phyloP scores from a whole-genome alignment of 768 basidiomycete genomes.

The Candolleomyces efflorescens region DNA sequence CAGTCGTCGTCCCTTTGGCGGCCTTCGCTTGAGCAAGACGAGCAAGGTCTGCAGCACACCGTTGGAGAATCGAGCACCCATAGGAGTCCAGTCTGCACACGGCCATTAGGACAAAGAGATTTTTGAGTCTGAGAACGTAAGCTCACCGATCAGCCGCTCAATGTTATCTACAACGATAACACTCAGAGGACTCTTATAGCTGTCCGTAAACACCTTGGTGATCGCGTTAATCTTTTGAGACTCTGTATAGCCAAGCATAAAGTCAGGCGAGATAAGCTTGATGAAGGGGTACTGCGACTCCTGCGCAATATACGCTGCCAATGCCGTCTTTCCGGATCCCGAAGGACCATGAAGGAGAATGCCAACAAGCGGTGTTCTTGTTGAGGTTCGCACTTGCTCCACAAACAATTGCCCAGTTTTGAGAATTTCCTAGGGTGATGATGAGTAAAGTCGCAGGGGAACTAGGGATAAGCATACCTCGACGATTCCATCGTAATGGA shows the following conservation, averaged over 20 bases:
- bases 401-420: conserved; percentile 85
- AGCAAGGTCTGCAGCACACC: conserved; percentile 85
- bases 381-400: conserved; percentile 89
- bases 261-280: conserved; percentile 93
- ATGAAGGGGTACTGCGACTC: conserved; percentile 96
- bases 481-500: conserved; percentile 72
- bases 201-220: conserved; percentile 90
- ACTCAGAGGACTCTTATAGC: conserved; percentile 95
- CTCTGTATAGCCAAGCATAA: conserved; percentile 96
- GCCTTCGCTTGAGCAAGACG: conserved; percentile 82
- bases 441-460: background rate
- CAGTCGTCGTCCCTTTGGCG: conserved; percentile 91
- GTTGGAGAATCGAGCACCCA: conserved; percentile 97
- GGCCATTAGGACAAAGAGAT: background rate
- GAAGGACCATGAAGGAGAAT: conserved; percentile 86
- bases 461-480: conserved; percentile 50
- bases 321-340: conserved; percentile 90
- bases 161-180: conserved; percentile 95
- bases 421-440: conserved; percentile 65
- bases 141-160: conserved; percentile 85
- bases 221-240: conserved; percentile 87
- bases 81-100: conserved; percentile 84
- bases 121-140: background rate
- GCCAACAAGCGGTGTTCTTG: conserved; percentile 88
- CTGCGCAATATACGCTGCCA: conserved; percentile 92